Base-by-base conservation (phyloP, 2,329 filamentous ascomycete genomes). In the Colletotrichum falcatum region DNA sequence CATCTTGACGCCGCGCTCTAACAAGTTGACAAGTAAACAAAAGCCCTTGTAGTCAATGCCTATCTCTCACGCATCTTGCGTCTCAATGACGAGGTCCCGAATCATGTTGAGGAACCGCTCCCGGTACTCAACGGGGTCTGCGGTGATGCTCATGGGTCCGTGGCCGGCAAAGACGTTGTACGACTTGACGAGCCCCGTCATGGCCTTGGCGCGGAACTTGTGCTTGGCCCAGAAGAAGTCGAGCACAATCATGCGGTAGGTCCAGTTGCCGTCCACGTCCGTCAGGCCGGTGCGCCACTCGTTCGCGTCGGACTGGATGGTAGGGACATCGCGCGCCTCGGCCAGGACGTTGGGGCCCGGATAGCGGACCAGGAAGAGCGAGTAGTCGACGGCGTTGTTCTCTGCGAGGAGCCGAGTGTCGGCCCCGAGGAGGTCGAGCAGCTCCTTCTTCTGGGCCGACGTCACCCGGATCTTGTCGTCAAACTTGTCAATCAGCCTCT, bases 181-280 rank as follows among this genome's bases (percentile, higher is more conserved):
- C 0, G 85, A 80, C 59, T 87, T 87, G 69, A 94, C 87, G 44
- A 93, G 78, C 0, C 87, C 85, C 0, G 91, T 92, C 86, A 94
- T 87, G 1, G 88, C 83, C 77, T 86, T 88, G 0, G 92, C 89
- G 64, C 89, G 90, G 0, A 90, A 75, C 74, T 90, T 91, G 78
- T 93, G 91, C 79, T 91, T 92, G 0, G 91, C 88, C 92, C 92
- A 94, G 82, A 94, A 93, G 80, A 94, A 94, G 78, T 94, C 92
- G 42, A 94, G 82, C 18, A 94, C 80, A 0, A 90, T 86, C 4
- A 87, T 90, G 3, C 91, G 86, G 75, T 93, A 94, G 16, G 90
- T 82, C 83, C 90, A 91, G 74, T 88, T 88, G 0, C 88, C 88
- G 74, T 93, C 89, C 0, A 85, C 82, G 12, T 90, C 91, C 0